Evolutionary conservation across 1,284 basidiomycete species (phyloP), one percentile per base, ranked within the genome.

Genomic region (Paramarasmius palmivorus): DNA sequence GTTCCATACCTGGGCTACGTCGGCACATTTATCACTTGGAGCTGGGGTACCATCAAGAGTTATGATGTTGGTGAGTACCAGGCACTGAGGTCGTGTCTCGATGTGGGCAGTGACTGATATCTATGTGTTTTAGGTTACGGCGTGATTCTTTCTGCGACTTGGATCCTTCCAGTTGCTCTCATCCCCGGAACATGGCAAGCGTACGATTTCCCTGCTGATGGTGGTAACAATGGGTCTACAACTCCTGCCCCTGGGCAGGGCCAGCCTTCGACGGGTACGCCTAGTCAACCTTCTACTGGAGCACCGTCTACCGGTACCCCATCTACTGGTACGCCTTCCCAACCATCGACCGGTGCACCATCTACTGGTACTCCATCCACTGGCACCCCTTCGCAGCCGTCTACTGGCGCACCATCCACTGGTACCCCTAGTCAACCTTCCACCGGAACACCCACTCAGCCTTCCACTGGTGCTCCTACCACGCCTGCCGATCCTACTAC

Each of bases 21-120:
- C 50, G 86, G 88, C 5, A 82, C 79, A 0, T 89, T 92, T 62
- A 82, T 93, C 15, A 83, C 86, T 0, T 93, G 90, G 90, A 84
- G 81, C 61, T 93, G 91, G 91, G 72, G 77, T 37, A 77, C 78
- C 4, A 80, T 93, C 56, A 84, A 83, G 63, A 73, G 78, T 19
- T 92, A 89, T 63, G 90, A 93, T 69, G 77, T 82, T 65, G 81
- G 81, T 76, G 51, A 12, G 68, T 57, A 15, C 29, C 19, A 59
- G 26, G 3, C 20, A 8, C 6, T 45, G 23, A 47, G 26, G 39
- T 3, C 12, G 50, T 52, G 7, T 22, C 45, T 19, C 40, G 5
- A 17, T 19, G 39, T 15, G 35, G 7, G 29, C 45, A 15, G 44
- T 45, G 4, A 12, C 22, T 22, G 50, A 35, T 29, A 12, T 6